Percentiles rank a stretch among this genome's conserved stretches.
phyloP scores from a whole-genome alignment of 352 stramenopile species.

The Achlya hypogyna region DNA sequence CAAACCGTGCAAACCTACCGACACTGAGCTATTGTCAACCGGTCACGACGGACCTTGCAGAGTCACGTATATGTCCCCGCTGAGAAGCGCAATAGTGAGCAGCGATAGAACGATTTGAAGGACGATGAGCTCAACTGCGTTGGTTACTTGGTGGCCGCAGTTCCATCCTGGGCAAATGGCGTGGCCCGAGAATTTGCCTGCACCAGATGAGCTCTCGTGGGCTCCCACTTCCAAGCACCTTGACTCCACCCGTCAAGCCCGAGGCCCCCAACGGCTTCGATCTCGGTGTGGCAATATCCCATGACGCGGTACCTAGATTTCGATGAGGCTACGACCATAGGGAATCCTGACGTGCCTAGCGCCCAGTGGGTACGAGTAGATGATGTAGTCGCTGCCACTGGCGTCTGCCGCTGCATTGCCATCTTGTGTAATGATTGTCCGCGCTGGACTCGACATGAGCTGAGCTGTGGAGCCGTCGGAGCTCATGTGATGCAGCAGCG shows the following conservation, averaged over 20 bases:
- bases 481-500: neutral
- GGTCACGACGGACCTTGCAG: neutral
- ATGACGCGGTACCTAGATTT: slow-evolving; percentile 4
- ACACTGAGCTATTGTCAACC: neutral
- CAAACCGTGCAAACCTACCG: neutral
- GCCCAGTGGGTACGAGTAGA: slow-evolving; percentile 4
- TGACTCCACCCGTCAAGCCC: slow-evolving; percentile 17
- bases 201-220: neutral
- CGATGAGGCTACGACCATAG: neutral
- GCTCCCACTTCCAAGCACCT: neutral
- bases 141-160: slow-evolving; percentile 5
- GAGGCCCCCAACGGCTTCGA: neutral
- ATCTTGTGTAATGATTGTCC: slow-evolving; percentile 1
- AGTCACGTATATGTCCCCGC: slow-evolving; percentile 7
- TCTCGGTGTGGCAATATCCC: slow-evolving; percentile 2
- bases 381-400: slow-evolving; percentile 7
- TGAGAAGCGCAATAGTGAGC: neutral
- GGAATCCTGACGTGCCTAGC: neutral
- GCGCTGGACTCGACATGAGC: neutral
- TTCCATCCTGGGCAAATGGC: slow-evolving; percentile 3
- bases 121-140: neutral
- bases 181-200: slow-evolving; percentile 4
- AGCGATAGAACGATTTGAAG: neutral
- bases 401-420: neutral
- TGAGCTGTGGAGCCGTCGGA: slow-evolving; percentile 1